phyloP scores from a whole-genome alignment of 371 early-diverging fungal species.

The Mortierella sp. region DNA sequence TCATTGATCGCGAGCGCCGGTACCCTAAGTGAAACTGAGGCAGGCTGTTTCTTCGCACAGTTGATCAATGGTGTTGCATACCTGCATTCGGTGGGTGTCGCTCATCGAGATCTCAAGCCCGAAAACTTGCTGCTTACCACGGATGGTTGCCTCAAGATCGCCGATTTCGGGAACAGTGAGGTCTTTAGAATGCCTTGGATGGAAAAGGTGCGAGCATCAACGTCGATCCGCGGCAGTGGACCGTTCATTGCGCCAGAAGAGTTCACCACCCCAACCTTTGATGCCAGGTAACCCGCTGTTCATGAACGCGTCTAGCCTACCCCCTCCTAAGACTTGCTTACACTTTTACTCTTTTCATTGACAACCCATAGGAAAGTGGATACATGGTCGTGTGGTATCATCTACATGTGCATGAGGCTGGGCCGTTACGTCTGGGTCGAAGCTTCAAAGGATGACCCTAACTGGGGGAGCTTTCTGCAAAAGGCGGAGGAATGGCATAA shows the following conservation, averaged over 20 bases:
- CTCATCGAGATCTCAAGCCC: slow-evolving; percentile 83
- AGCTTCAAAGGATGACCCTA: slow-evolving; percentile 64
- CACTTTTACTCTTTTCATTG: background rate
- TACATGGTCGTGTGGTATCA: slow-evolving; percentile 70
- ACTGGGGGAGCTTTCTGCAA: slow-evolving; percentile 46
- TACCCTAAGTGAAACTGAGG: slow-evolving; percentile 57
- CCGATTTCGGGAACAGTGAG: slow-evolving; percentile 85
- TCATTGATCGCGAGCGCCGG: slow-evolving; percentile 60
- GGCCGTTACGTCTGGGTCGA: slow-evolving; percentile 65
- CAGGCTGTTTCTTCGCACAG: slow-evolving; percentile 70
- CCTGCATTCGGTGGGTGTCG: slow-evolving; percentile 74
- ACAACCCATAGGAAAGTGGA: slow-evolving; percentile 59
- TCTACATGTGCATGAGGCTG: slow-evolving; percentile 69
- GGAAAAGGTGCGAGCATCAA: slow-evolving; percentile 61
- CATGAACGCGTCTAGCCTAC: background rate
- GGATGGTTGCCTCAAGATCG: slow-evolving; percentile 85
- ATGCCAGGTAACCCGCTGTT: slow-evolving; percentile 54
- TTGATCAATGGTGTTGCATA: slow-evolving; percentile 73
- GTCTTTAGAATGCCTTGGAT: slow-evolving; percentile 62
- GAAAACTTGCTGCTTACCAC: slow-evolving; percentile 83
- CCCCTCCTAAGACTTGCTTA: background rate
- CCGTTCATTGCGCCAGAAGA: slow-evolving; percentile 85
- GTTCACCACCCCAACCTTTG: slow-evolving; percentile 58
- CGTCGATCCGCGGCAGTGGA: slow-evolving; percentile 73
- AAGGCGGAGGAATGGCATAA: slow-evolving; percentile 8